Evolutionary conservation across 768 basidiomycete species (phyloP), one percentile per base, ranked within the genome.

Genomic region (Tylopilus subfusipes): DNA sequence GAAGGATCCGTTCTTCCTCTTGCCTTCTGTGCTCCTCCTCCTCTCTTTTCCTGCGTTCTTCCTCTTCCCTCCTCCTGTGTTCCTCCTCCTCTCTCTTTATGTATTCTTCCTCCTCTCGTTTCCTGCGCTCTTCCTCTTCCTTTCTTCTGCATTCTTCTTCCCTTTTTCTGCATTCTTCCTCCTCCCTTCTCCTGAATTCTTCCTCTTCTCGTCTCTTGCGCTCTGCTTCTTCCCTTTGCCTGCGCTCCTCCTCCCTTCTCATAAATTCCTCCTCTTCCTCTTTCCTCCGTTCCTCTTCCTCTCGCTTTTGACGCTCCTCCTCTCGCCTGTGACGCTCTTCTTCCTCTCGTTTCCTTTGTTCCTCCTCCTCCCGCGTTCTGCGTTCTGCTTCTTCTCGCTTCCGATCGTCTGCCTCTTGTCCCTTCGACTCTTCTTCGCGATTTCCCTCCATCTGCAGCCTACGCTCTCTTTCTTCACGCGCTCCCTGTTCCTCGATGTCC

Each of bases 121-220:
- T 66, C 52, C 76, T 75, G 44, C 76, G 75, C 3, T 76, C 75
- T 31, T 73, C 77, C 45, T 73, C 57, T 51, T 68, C 55, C 4
- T 22, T 16, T 33, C n/a, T 40, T 21, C 51, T 52, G 16, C 7
- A 25, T 4, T 60, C 66, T 8, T 47, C 65, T 11, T 63, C 63
- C 54, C 75, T 77, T 13, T 57, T 66, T 52, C 76, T 75, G 44
- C 76, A 75, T 2, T 77, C 75, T 31, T 73, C 77, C 44, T 76
- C 74, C 59, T 64, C 59, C 63, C 72, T 53, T 19, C 14, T 33
- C 12, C n/a, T 48, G 2, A 2, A 19, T 5, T 45, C 47, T 7
- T 48, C 53, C 30, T 50, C 42, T 14, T 30, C 38, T 38, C n/a
- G 38, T 18, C 36, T 34, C 53, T 39, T 50, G 29, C 29, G 36